phyloP scores from a whole-genome alignment of 2,329 filamentous ascomycete species.

The Myrmaecium sp. region DNA sequence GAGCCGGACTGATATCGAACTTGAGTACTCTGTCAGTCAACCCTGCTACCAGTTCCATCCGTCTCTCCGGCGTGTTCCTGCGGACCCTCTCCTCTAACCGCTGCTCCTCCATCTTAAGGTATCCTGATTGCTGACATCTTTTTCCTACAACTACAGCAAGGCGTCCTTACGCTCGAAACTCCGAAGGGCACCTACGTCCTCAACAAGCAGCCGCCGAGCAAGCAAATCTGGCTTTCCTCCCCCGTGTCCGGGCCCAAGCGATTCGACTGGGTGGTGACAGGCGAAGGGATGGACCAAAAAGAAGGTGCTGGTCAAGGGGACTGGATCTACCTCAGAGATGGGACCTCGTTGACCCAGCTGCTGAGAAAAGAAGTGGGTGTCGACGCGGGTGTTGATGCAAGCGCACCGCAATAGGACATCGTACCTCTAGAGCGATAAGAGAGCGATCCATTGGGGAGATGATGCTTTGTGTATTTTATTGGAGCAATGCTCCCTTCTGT shows the following conservation, averaged over 20 bases:
- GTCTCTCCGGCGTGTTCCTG: neutral
- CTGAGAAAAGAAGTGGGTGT: slow-evolving; percentile 62
- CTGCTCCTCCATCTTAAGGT: neutral
- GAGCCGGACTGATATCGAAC: slow-evolving; percentile 56
- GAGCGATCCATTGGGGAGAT: too few relatives aligned
- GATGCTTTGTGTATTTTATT: too few relatives aligned
- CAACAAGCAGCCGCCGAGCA: slow-evolving; percentile 97
- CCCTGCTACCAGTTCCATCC: slow-evolving; percentile 1
- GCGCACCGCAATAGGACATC: too few relatives aligned
- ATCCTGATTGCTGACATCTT: slow-evolving; percentile 1
- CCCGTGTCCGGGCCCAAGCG: slow-evolving; percentile 84
- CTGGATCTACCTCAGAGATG: slow-evolving; percentile 82
- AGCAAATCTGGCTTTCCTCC: slow-evolving; percentile 91
- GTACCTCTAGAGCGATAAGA: too few relatives aligned
- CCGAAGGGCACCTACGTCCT: slow-evolving; percentile 73
- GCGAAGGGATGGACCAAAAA: slow-evolving; percentile 62
- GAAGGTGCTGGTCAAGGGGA: slow-evolving; percentile 55
- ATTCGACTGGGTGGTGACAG: slow-evolving; percentile 69
- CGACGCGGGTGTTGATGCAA: slow-evolving; percentile 24
- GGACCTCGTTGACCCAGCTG: slow-evolving; percentile 55
- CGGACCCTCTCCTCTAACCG: neutral
- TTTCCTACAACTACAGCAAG: slow-evolving; percentile 44
- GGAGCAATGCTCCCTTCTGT: too few relatives aligned
- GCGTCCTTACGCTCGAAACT: slow-evolving; percentile 64
- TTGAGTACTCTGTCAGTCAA: slow-evolving; percentile 69